phyloP scores from a whole-genome alignment of 2,329 filamentous ascomycete species.

The Fusarium siculi region DNA sequence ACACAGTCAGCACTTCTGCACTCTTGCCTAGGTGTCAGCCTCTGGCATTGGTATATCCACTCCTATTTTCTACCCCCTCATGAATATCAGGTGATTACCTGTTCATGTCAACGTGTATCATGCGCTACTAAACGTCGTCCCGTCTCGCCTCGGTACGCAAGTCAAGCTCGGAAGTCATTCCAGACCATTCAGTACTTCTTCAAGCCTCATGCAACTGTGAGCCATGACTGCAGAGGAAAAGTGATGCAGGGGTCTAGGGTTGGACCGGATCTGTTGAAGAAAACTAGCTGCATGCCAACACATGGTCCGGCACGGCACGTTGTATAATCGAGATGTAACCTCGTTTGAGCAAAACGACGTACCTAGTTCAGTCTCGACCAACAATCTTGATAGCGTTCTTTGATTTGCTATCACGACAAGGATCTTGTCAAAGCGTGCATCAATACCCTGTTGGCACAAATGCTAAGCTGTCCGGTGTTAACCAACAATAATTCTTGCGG shows the following conservation, averaged over 20 bases:
- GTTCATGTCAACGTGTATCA: background rate
- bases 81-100: background rate
- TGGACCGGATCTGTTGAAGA: background rate
- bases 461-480: background rate
- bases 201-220: background rate
- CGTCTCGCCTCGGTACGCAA: background rate
- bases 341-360: background rate
- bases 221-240: background rate
- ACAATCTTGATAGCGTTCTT: background rate
- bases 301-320: background rate
- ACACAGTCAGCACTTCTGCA: background rate
- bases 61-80: too few relatives aligned
- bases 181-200: background rate
- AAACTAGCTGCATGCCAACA: background rate
- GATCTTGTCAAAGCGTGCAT: background rate
- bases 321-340: background rate
- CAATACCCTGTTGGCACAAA: background rate
- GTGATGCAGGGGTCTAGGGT: background rate
- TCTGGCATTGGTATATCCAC: background rate
- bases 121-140: background rate
- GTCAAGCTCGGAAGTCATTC: background rate
- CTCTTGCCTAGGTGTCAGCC: too few relatives aligned
- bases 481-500: background rate
- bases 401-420: background rate
- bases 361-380: background rate